A percentile compares a stretch with the other conserved stretches of the same genome.
These are phyloP conservation scores for Letharia lupina DNA, from an alignment of 495 filamentous ascomycete species.

Conservation along the genomic window DNA sequence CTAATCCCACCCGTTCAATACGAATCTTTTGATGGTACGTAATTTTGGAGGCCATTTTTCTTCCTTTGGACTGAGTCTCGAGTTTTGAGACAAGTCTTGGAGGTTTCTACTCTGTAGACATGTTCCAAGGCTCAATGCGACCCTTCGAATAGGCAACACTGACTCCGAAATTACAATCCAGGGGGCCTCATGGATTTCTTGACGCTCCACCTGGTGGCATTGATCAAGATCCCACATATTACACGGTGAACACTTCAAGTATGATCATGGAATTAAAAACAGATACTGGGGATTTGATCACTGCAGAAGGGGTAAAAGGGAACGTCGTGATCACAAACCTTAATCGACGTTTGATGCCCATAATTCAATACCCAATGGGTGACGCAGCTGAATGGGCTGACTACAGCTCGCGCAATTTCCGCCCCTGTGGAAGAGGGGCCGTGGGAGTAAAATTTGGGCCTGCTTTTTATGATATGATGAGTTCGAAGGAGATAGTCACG, in stretches of 20 bases:
- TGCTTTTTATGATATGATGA: not conserved
- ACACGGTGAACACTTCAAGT: not conserved
- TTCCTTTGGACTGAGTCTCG: no score
- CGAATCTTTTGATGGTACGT: not conserved
- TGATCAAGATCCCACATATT: not conserved
- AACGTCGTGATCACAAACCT: conserved; percentile 1
- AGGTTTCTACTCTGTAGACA: no score
- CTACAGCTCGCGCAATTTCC: not conserved
- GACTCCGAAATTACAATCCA: no score
- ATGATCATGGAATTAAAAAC: conserved; percentile 1
- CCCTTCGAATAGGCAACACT: no score
- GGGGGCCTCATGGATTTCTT: conserved; percentile 2
- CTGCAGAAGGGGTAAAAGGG: conserved; percentile 1
- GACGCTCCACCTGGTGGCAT: not conserved
- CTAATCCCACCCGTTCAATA: not conserved
- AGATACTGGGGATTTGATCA: conserved; percentile 1
- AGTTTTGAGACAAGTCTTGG: no score
- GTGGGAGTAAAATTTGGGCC: conserved; percentile 1
- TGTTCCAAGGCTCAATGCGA: no score
- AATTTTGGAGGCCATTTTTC: no score
- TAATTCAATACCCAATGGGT: conserved; percentile 1
- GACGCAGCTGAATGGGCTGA: conserved; percentile 7
- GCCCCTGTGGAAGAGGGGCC: not conserved
- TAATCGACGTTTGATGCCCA: not conserved
- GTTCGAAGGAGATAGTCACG: conserved; percentile 3